Conservation (phyloP, 176 grass and related monocot genomes). For the sorghum (Sorghum bicolor) region DNA sequence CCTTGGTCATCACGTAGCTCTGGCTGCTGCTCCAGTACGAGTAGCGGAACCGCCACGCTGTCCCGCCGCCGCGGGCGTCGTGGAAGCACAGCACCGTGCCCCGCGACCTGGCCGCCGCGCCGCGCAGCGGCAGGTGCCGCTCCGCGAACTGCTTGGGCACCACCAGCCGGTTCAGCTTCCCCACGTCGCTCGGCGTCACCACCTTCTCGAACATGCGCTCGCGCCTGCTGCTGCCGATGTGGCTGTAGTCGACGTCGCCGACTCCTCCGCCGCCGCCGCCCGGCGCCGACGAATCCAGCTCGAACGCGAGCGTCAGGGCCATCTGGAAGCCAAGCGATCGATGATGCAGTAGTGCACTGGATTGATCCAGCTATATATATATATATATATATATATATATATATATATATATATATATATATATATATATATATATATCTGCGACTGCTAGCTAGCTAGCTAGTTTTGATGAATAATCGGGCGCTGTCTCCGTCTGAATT, state of each 20-base stretch:
- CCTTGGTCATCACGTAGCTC: conserved; percentile 95
- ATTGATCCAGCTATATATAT: too few species aligned
- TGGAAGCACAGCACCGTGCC: conserved; percentile 50
- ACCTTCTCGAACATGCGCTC: conserved; percentile 49
- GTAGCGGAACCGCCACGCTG: conserved; percentile 70
- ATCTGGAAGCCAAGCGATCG: neutral
- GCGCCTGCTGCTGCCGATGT: neutral
- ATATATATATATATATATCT: too few species aligned
- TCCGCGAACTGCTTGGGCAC: conserved; percentile 64
- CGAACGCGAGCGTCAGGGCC: neutral
- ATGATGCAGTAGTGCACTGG: neutral
- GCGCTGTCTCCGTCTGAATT: too few species aligned
- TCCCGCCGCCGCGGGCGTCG: conserved; percentile 8
- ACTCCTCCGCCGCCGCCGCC: neutral
- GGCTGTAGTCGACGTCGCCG: neutral
- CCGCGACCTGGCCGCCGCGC: conserved; percentile 1
- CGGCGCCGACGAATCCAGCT: neutral
- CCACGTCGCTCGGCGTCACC: conserved; percentile 51
- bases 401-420: too few species aligned
- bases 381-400: too few species aligned
- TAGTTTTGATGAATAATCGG: too few species aligned
- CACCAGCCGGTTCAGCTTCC: conserved; percentile 56
- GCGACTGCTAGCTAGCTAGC: too few species aligned
- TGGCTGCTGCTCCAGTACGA: conserved; percentile 94
- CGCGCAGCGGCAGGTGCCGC: conserved; percentile 34